A percentile compares a stretch with the other conserved stretches of the same genome.
These are phyloP conservation scores for Haplographium delicatum DNA, from an alignment of 495 filamentous ascomycete species.

Conservation along the genomic window DNA sequence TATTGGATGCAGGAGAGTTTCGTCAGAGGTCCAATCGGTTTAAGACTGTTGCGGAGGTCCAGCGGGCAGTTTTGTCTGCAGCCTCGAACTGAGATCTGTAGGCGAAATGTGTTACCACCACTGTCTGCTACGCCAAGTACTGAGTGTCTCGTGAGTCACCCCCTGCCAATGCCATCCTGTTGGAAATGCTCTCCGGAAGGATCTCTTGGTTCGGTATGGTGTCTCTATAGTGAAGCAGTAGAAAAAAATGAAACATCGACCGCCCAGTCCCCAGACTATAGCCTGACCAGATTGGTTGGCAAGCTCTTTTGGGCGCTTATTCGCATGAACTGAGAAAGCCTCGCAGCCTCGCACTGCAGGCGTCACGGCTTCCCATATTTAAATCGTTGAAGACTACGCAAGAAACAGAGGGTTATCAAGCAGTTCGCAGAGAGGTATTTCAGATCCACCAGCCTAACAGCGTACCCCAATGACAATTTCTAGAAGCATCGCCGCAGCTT, in stretches of 20 bases:
- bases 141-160: no score
- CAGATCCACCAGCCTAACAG: background rate
- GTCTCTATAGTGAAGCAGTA: background rate
- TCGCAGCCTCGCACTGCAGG: background rate
- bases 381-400: background rate
- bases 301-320: background rate
- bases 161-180: no score
- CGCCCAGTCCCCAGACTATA: background rate
- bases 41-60: background rate
- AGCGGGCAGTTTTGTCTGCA: background rate
- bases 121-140: no score
- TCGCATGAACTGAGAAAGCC: background rate
- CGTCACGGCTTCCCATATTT: background rate
- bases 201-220: background rate
- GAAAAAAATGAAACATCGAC: background rate
- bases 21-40: background rate
- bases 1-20: conserved; percentile 23
- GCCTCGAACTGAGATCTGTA: background rate
- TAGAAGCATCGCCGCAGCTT: background rate
- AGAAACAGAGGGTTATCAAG: background rate
- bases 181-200: background rate
- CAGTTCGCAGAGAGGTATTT: background rate
- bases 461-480: background rate
- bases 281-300: background rate
- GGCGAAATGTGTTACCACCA: no score